phyloP scores from a whole-genome alignment of 2,329 filamentous ascomycete genomes.

The Ampelomyces quisqualis region DNA sequence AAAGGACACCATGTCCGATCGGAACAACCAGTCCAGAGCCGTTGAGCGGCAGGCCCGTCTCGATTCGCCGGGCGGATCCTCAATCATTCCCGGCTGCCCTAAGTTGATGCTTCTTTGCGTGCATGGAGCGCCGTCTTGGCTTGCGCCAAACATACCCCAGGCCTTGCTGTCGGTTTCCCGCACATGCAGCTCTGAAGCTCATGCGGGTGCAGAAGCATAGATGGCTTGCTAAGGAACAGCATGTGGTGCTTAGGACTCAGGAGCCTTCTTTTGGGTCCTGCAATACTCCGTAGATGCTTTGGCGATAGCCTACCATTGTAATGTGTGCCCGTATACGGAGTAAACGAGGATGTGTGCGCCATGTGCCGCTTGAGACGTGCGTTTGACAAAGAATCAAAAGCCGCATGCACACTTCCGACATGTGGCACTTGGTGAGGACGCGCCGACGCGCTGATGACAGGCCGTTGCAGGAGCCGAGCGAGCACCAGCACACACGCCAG shows the following conservation, averaged over 20 bases:
- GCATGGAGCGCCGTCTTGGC: conserved; percentile 34
- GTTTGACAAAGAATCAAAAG: no score
- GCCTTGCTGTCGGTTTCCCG: conserved; percentile 29
- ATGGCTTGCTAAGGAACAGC: conserved; percentile 20
- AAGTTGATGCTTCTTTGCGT: conserved; percentile 33
- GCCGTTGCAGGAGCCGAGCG: conserved; percentile 14
- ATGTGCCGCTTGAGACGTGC: conserved; percentile 10
- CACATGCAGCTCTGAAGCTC: conserved; percentile 29
- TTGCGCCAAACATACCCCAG: conserved; percentile 26
- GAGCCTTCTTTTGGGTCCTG: conserved; percentile 23
- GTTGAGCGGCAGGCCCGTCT: conserved; percentile 32
- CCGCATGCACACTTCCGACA: conserved; percentile 11
- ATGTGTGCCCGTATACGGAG: conserved; percentile 10
- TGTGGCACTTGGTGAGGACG: conserved; percentile 9
- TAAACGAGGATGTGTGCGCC: conserved; percentile 16
- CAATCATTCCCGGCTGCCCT: conserved; percentile 25
- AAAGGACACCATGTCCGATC: conserved; percentile 32
- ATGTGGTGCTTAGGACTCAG: conserved; percentile 16
- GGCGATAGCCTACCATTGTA: conserved; percentile 20
- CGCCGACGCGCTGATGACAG: conserved; percentile 11
- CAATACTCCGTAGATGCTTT: conserved; percentile 13
- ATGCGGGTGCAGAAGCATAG: conserved; percentile 30
- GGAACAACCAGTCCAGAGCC: conserved; percentile 31
- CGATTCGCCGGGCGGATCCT: conserved; percentile 18
- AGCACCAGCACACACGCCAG: conserved; percentile 10